Percentiles rank a stretch among this genome's conserved stretches.
Conservation (phyloP, 139 green algal species). For the Ulvella scutata region DNA sequence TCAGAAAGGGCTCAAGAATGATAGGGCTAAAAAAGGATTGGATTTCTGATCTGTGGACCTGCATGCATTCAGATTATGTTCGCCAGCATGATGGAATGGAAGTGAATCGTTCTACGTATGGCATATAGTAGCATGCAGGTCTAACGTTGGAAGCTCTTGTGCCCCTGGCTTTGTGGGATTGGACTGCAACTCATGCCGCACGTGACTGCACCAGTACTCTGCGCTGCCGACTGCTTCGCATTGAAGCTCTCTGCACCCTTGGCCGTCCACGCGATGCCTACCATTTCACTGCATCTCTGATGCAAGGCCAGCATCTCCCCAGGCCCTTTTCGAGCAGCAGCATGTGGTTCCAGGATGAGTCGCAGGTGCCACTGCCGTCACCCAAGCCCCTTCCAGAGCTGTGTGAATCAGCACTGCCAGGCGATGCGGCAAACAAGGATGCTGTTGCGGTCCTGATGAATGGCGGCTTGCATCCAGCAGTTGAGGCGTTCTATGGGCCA, state of each 20-base stretch:
- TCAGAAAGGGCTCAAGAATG: too few relatives aligned
- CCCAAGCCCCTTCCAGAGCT: background rate
- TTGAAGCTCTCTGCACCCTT: slow-evolving; percentile 19
- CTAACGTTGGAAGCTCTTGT: slow-evolving; percentile 24
- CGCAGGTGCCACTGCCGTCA: background rate
- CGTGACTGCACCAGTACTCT: slow-evolving; percentile 15
- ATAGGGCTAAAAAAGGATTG: too few relatives aligned
- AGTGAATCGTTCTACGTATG: too few relatives aligned
- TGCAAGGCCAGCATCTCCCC: slow-evolving; percentile 18
- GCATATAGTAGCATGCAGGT: too few relatives aligned
- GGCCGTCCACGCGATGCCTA: slow-evolving; percentile 23
- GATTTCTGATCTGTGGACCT: too few relatives aligned
- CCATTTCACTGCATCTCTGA: slow-evolving; percentile 13
- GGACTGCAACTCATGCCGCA: slow-evolving; percentile 14
- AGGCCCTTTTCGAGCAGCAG: slow-evolving; percentile 14
- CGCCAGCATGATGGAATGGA: too few relatives aligned
- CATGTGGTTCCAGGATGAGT: slow-evolving; percentile 14
- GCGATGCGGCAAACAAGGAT: background rate
- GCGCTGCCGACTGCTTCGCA: slow-evolving; percentile 14
- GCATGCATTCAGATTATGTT: too few relatives aligned
- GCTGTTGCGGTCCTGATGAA: background rate
- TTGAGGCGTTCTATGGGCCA: background rate
- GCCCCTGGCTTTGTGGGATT: slow-evolving; percentile 32
- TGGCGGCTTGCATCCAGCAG: background rate
- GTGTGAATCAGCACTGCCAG: background rate